A percentile compares a stretch with the other conserved stretches of the same genome.
These are phyloP conservation scores for Penicillium sp. DNA, from an alignment of 2,329 filamentous ascomycete genomes.

Conservation along the genomic window DNA sequence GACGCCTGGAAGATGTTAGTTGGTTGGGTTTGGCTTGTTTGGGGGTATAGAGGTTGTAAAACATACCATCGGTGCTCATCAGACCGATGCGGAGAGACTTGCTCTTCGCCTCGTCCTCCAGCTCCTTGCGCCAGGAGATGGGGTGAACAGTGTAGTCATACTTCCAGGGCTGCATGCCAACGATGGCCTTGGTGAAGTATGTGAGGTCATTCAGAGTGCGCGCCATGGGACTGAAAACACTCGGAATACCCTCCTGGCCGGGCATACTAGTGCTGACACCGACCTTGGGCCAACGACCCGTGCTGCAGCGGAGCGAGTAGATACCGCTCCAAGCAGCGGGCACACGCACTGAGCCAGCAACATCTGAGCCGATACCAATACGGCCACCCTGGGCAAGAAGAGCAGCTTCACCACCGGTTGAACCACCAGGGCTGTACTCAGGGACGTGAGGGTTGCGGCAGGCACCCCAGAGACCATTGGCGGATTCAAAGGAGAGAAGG, in stretches of 20 bases:
- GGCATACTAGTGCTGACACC: constrained; percentile 88
- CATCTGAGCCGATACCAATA: constrained; percentile 89
- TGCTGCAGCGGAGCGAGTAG: constrained; percentile 85
- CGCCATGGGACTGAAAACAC: constrained; percentile 92
- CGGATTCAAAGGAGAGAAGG: constrained; percentile 82
- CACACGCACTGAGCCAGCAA: constrained; percentile 84
- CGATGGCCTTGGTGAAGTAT: constrained; percentile 80
- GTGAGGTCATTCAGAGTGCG: constrained; percentile 80
- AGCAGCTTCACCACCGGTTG: constrained; percentile 83
- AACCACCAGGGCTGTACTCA: constrained; percentile 87
- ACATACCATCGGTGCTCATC: constrained; percentile 71
- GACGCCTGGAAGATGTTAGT: constrained; percentile 58
- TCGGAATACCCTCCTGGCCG: constrained; percentile 87
- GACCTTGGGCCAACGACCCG: constrained; percentile 86
- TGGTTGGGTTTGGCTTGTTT: neutral
- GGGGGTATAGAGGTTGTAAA: neutral
- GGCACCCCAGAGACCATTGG: constrained; percentile 80
- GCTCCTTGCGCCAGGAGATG: constrained; percentile 73
- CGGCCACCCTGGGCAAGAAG: constrained; percentile 80
- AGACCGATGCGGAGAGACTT: constrained; percentile 76
- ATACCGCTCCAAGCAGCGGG: constrained; percentile 91
- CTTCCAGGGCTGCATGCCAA: constrained; percentile 84
- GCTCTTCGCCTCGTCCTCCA: constrained; percentile 64
- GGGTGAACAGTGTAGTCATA: constrained; percentile 88
- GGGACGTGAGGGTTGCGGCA: constrained; percentile 81